These are phyloP conservation scores for Lepidium sativum DNA, from an alignment of 345 rosid genomes.

Conservation along the genomic window DNA sequence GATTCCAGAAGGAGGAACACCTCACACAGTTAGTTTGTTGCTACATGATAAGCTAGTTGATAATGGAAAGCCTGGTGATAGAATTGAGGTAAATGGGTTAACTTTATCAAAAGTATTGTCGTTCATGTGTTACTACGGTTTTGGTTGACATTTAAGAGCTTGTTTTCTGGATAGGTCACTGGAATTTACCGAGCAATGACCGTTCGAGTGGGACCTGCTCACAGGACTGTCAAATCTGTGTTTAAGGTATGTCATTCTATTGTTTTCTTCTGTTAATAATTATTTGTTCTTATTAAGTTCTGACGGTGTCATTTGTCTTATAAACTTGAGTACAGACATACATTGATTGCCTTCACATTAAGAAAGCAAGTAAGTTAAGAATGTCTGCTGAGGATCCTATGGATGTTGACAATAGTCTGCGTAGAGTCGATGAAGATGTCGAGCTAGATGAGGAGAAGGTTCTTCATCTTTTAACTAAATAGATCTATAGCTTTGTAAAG, in stretches of 20 bases:
- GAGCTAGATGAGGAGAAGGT: constrained; percentile 72
- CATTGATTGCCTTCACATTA: constrained; percentile 89
- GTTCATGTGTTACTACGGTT: not conserved
- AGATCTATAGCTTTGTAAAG: not conserved
- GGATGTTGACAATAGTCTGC: constrained; percentile 58
- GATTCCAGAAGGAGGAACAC: constrained; percentile 97
- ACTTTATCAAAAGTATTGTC: not conserved
- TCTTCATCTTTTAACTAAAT: not conserved
- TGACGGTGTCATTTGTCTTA: constrained; percentile 6
- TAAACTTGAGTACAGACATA: constrained; percentile 45
- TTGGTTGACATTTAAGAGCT: not conserved
- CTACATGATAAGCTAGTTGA: constrained; percentile 96
- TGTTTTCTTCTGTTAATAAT: not conserved
- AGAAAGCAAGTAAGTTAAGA: constrained; percentile 76
- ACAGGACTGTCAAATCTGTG: constrained; percentile 90
- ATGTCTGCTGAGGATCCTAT: constrained; percentile 67
- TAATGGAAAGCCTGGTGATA: constrained; percentile 92
- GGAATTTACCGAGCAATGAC: constrained; percentile 97
- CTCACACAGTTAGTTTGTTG: constrained; percentile 93
- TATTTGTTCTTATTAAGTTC: not conserved
- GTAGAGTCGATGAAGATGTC: constrained; percentile 53
- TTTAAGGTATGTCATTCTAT: constrained; percentile 51
- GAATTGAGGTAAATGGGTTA: constrained; percentile 67
- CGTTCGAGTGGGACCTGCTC: constrained; percentile 73
- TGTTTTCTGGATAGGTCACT: constrained; percentile 48